Base-by-base conservation (phyloP, 2,329 filamentous ascomycete species). In the Tolypocladium paradoxum region DNA sequence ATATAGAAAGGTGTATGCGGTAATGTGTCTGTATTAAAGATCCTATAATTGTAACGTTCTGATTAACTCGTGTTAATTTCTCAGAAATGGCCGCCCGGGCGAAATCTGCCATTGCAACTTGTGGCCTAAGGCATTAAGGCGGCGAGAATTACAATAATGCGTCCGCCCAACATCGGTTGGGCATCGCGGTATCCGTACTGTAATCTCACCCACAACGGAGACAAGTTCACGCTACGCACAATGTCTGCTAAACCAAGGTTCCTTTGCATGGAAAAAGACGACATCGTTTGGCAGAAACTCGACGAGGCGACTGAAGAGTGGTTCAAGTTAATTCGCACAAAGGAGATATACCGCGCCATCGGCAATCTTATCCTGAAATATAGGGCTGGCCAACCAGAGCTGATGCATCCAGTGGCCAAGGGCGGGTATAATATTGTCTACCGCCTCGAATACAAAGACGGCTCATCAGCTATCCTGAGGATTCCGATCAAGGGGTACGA, bases 351-450 rank as follows among this genome's bases (percentile, higher is more conserved):
- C 53, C 57, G 51, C 27, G 53, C 53, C 4, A 54, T 66, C 20
- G 59, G 6, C 9, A 55, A 40, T 7, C 55, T 66, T 29, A 65
- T 66, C 31, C 16, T 38, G 12, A 60, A 64, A 48, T 55, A 67
- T 48, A 61, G 53, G 48, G 50, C 58, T 36, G 62, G 61, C 0
- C 35, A 65, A 3, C 50, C 55, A 8, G 51, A 54, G 27, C 35
- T 55, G 50, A 56, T 68, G 53, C 62, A 68, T 45, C 29, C 4
- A 2, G 53, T 55, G 36, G 58, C 63, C 22, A 63, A 53, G 51
- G 65, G 66, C 4, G 64, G 62, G 3, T 67, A 65, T 36, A 67
- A 68, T 46, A 47, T 63, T 9, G 45, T 64, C 45, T 68, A 62
- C 50, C 64, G 64, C 12, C 56, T 68, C 6, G 61, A 68, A 48